Base-by-base conservation (phyloP, 1,139 yeast genomes). In the Petasospora rhodanensis region DNA sequence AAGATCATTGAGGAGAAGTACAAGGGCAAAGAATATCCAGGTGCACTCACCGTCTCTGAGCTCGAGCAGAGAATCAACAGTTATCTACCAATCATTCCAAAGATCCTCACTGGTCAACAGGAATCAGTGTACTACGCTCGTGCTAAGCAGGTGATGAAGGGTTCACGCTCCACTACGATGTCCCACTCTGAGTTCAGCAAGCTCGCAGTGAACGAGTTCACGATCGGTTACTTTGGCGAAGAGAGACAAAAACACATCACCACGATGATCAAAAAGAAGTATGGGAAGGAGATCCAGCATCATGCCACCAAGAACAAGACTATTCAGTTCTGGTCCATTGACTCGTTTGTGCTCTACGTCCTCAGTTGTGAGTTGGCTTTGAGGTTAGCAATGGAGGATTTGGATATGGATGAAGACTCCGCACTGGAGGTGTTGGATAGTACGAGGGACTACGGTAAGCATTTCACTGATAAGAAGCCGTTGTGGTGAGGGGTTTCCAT, bases 141-240 rank as follows among this genome's bases (percentile, higher is more conserved):
- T 18, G 86, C 86, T 0, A 61, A 64, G 20, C 41, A 49, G 8
- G 63, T 66, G 29, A 56, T 54, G 14, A 41, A 55, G 9, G 41
- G 47, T 1, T 73, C 80, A 0, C 42, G 51, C 2, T 61, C 66
- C 24, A 61, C 68, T 4, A 58, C 70, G 1, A 58, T 80, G 45
- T 62, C 79, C 4, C 61, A 59, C 14, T 52, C 58, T 16, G 83
- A 77, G 29, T 62, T 73, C 28, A 59, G 69, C 47, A 57, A 56
- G 11, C 51, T 77, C 14, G 66, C 73, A 20, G 68, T 79, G 61
- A 46, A 56, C 11, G 46, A 53, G 16, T 77, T 70, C 45, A 59
- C 64, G 8, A 76, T 76, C n/a, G 89, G 89, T 0, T 80, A 70
- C 47, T 70, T 70, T 45, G 89, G 89, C 0, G 55, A 70, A 24